These are phyloP conservation scores for Aphanomyces astaci DNA, from an alignment of 352 stramenopile species.

Conservation along the genomic window DNA sequence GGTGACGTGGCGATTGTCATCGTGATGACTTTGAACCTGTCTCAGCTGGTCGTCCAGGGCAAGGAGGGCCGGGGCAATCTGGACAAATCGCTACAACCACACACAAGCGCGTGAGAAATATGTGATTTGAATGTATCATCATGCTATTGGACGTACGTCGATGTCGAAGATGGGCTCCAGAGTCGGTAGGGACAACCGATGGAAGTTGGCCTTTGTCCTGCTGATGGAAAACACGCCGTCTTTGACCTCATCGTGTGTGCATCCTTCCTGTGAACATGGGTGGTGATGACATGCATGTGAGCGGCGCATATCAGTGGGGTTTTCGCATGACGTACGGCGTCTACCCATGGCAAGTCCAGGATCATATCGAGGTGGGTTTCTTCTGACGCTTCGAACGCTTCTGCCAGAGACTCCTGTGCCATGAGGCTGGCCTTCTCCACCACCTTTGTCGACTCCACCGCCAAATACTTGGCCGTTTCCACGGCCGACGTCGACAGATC, in stretches of 20 bases:
- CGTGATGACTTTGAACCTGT: no score
- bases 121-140: no score
- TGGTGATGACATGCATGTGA: no score
- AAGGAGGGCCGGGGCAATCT: slow-evolving; percentile 11
- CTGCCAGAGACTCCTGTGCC: slow-evolving; percentile 8
- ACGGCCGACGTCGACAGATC: slow-evolving; percentile 12
- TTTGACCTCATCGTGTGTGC: slow-evolving; percentile 1
- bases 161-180: slow-evolving; percentile 19
- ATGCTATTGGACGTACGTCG: slow-evolving; percentile 1
- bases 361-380: background rate
- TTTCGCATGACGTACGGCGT: background rate
- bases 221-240: slow-evolving; percentile 14
- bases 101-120: background rate
- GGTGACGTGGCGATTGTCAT: no score
- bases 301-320: background rate
- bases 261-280: background rate
- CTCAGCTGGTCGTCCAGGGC: slow-evolving; percentile 11
- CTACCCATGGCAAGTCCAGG: slow-evolving; percentile 15
- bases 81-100: slow-evolving; percentile 11
- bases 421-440: slow-evolving; percentile 19
- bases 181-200: background rate
- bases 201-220: slow-evolving; percentile 3
- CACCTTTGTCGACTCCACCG: slow-evolving; percentile 5
- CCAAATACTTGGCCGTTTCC: slow-evolving; percentile 20
- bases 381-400: background rate